Evolutionary conservation across 2,329 filamentous ascomycete genomes (phyloP), one percentile per base, ranked within the genome.

Genomic region (Ramularia endophylla): DNA sequence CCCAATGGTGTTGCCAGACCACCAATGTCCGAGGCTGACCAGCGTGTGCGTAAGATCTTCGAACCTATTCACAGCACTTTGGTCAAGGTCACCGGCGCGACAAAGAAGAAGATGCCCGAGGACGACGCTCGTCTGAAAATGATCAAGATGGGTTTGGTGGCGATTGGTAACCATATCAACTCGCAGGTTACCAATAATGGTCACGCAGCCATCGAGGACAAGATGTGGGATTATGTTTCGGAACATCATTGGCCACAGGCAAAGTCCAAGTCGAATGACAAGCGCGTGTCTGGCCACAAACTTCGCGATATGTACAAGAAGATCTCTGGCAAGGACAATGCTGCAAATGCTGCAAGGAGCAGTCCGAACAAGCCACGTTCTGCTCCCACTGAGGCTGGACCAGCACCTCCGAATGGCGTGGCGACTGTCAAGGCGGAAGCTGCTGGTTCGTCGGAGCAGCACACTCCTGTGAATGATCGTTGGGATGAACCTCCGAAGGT

Each of bases 161-260:
- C 71, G 4, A 79, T 83, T 59, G 80, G 80, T 39, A 73, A 75
- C 41, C 81, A 80, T 53, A 74, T 83, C 47, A 72, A 75, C 36
- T 65, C 68, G 20, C 62, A 70, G 25, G 68, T 56, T 5, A 44
- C 47, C 13, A 51, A 58, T 33, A 46, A 52, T 33, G 49, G 48
- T 8, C 40, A 50, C 28, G 48, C 41, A 25, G 33, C 40, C 11
- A 42, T 60, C 13, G 58, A 60, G 22, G 53, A 58, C 30, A 52
- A 54, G 32, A 47, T 65, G 12, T 65, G 62, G 62, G 53, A 62
- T 9, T 62, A 58, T 38, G 56, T 64, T 7, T 53, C 53, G 13
- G 51, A 57, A 18, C 50, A 57, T 22, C 56, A 63, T 45, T 65
- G 62, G 62, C 62, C 62, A 15, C 60, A 63, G 35, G n/a, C n/a